Evolutionary conservation across 441 rosid species (phyloP), one percentile per base, ranked within the genome.

Genomic region (Erodium trifolium): DNA sequence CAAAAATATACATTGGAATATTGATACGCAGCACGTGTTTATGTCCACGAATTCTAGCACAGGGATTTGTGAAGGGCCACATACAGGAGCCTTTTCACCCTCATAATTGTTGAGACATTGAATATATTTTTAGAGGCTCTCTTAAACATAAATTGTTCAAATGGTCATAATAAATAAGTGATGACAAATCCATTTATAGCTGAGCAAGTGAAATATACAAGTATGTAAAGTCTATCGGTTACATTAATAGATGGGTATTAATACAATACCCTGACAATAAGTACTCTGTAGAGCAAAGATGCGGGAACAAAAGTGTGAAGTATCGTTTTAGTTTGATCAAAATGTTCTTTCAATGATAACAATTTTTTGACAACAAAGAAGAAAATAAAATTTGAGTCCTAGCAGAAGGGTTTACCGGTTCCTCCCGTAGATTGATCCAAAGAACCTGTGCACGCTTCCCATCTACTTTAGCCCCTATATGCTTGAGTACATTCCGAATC

Each of bases 381-480:
- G 31, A 41, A 73, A 18, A 39, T 64, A n/a, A 65, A 62, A 5
- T 37, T 53, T n/a, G 53, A 47, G 53, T 47, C 53, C 49, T 55
- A 64, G 43, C 35, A 34, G 57, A 71, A 45, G 43, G 63, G 62
- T 66, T 69, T 94, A 92, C 97, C 80, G 98, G 98, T 78, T 95
- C 99, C 80, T 92, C 99, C 0, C 98, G 93, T 68, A 95, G 99
- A 78, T 83, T 90, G 81, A 95, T 83, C 99, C 98, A 95, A 69
- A 92, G 87, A 80, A 90, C 84, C 76, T 80, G 77, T 3, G 82
- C 85, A 75, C 76, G 81, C 72, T 78, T 83, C 68, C 85, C 86
- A 16, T 85, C 92, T 68, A 81, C 86, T 57, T 82, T 85, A 45
- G 93, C 91, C 53, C 97, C 91, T 63, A 90, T 84, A 66, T 90